phyloP scores from a whole-genome alignment of 2,329 filamentous ascomycete genomes.

The Neonectria faginata region DNA sequence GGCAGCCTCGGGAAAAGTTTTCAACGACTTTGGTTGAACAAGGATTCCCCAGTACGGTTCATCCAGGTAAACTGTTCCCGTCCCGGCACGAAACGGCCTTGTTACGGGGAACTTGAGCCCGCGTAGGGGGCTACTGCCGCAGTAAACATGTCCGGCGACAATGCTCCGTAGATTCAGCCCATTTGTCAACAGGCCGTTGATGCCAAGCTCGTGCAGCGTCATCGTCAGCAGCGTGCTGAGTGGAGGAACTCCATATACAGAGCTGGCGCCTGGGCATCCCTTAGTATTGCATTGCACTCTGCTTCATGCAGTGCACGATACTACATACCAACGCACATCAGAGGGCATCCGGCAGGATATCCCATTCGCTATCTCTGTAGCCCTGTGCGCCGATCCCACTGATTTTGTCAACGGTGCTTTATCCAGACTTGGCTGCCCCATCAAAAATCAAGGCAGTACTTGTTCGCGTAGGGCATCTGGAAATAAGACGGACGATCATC shows the following conservation, averaged over 20 bases:
- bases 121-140: slow-evolving; percentile 1
- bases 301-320: neutral
- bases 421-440: neutral
- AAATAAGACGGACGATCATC: neutral
- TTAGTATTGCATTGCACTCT: neutral
- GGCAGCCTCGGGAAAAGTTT: slow-evolving; percentile 3
- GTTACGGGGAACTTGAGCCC: neutral
- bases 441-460: neutral
- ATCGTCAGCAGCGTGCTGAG: neutral
- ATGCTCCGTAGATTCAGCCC: slow-evolving; percentile 12
- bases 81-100: slow-evolving; percentile 10
- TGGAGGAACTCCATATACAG: slow-evolving; percentile 15
- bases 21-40: slow-evolving; percentile 7
- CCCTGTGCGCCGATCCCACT: neutral
- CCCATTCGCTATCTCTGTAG: neutral
- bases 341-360: neutral
- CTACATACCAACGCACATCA: neutral
- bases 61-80: neutral
- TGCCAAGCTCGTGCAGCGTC: neutral
- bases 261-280: slow-evolving; percentile 1
- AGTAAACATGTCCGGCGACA: slow-evolving; percentile 2
- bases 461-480: neutral
- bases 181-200: slow-evolving; percentile 5
- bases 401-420: neutral
- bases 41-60: slow-evolving; percentile 3